A percentile compares a stretch with the other conserved stretches of the same genome.
Conservation (phyloP, 257 asterid genomes). For the Jacaranda mimosifolia region DNA sequence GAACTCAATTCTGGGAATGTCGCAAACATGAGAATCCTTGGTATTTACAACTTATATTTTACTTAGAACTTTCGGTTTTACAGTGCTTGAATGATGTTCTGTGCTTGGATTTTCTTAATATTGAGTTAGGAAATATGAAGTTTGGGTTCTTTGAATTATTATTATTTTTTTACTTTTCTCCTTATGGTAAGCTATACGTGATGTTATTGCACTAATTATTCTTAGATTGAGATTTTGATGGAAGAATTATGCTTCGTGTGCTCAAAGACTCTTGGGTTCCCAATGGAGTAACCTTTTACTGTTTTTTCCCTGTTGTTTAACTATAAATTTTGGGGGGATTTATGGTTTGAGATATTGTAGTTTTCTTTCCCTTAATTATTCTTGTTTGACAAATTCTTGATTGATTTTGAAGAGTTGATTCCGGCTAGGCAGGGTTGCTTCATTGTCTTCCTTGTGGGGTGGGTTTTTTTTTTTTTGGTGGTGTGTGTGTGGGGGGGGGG, state of each 20-base stretch:
- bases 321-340: not conserved
- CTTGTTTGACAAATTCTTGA: conserved; percentile 2
- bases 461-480: no score
- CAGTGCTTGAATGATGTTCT: not conserved
- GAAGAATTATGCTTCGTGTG: not conserved
- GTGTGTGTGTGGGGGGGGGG: no score
- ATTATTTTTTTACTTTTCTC: not conserved
- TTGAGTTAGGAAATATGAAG: not conserved
- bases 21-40: not conserved
- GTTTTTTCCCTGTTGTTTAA: not conserved
- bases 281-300: not conserved
- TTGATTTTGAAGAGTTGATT: not conserved
- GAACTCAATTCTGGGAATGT: not conserved
- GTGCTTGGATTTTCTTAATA: not conserved
- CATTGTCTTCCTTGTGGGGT: not conserved
- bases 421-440: not conserved
- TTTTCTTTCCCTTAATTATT: not conserved
- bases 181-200: not conserved
- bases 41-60: not conserved
- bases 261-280: not conserved
- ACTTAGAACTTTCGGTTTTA: not conserved
- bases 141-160: not conserved
- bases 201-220: not conserved
- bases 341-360: conserved; percentile 9
- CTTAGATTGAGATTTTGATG: not conserved